A percentile compares a stretch with the other conserved stretches of the same genome.
Evolutionary conservation across 192 early-diverging fungal genomes (phyloP).

Genomic region (Phycomyces nitens): DNA sequence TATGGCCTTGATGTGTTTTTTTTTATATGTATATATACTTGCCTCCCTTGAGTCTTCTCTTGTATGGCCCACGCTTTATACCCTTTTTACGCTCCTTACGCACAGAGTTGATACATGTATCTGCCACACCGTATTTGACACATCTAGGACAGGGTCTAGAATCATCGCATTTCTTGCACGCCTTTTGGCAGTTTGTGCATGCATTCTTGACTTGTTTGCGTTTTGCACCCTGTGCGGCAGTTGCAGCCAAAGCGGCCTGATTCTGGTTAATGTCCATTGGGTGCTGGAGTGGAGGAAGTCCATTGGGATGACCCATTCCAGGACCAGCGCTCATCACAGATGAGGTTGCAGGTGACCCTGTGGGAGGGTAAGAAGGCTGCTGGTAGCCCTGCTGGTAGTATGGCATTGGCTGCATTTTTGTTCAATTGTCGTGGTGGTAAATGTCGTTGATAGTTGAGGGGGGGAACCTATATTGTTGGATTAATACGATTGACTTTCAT

Average conservation of each 20-base stretch:
- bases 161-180: conserved; percentile 91
- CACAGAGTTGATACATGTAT: conserved; percentile 69
- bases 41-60: conserved; percentile 43
- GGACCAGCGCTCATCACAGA: conserved; percentile 3
- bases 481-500: too few relatives aligned
- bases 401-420: conserved; percentile 5
- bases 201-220: conserved; percentile 33
- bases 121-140: conserved; percentile 61
- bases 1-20: too few relatives aligned
- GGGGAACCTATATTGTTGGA: too few relatives aligned
- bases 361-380: conserved; percentile 9
- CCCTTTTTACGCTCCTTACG: conserved; percentile 82
- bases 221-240: conserved; percentile 1
- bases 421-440: neutral
- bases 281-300: neutral
- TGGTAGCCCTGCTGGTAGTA: conserved; percentile 11
- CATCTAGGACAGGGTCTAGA: conserved; percentile 81
- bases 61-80: conserved; percentile 83
- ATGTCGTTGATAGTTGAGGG: too few relatives aligned
- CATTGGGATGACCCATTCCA: neutral
- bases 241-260: neutral
- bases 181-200: conserved; percentile 74
- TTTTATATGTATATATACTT: too few relatives aligned
- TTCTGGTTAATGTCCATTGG: neutral
- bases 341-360: conserved; percentile 9